phyloP scores from a whole-genome alignment of 2,329 filamentous ascomycete species.

The Alternaria gaisen region DNA sequence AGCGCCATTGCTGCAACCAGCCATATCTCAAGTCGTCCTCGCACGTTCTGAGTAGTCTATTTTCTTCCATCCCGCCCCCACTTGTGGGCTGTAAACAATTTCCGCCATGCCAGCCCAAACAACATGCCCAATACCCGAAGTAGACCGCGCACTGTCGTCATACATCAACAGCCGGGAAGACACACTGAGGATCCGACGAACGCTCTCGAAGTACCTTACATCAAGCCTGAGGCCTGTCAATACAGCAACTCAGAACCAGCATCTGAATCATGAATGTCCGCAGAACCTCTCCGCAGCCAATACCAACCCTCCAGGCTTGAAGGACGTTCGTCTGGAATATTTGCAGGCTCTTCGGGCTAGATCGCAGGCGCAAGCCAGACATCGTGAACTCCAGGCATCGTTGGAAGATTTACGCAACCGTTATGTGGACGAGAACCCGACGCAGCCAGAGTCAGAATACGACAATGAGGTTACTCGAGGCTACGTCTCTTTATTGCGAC shows the following conservation, averaged over 20 bases:
- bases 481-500: slow-evolving; percentile 57
- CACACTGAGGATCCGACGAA: slow-evolving; percentile 47
- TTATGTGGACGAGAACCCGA: slow-evolving; percentile 33
- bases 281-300: slow-evolving; percentile 31
- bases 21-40: neutral
- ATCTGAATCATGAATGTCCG: slow-evolving; percentile 46
- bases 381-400: slow-evolving; percentile 43
- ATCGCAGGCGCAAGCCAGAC: slow-evolving; percentile 51
- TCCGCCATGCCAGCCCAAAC: slow-evolving; percentile 33
- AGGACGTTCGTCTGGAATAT: slow-evolving; percentile 56
- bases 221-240: slow-evolving; percentile 41
- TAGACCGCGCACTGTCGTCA: slow-evolving; percentile 46
- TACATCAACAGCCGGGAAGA: slow-evolving; percentile 51
- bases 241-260: slow-evolving; percentile 38
- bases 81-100: slow-evolving; percentile 1
- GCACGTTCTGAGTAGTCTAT: neutral
- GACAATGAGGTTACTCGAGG: slow-evolving; percentile 39
- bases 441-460: slow-evolving; percentile 43
- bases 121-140: slow-evolving; percentile 49
- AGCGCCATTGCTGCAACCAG: neutral
- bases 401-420: slow-evolving; percentile 42
- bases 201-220: slow-evolving; percentile 45
- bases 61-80: neutral
- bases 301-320: slow-evolving; percentile 50
- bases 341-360: slow-evolving; percentile 57